Evolutionary conservation across 2,329 filamentous ascomycete species (phyloP).

Genomic region (Gnomoniopsis smithogilvyi): DNA sequence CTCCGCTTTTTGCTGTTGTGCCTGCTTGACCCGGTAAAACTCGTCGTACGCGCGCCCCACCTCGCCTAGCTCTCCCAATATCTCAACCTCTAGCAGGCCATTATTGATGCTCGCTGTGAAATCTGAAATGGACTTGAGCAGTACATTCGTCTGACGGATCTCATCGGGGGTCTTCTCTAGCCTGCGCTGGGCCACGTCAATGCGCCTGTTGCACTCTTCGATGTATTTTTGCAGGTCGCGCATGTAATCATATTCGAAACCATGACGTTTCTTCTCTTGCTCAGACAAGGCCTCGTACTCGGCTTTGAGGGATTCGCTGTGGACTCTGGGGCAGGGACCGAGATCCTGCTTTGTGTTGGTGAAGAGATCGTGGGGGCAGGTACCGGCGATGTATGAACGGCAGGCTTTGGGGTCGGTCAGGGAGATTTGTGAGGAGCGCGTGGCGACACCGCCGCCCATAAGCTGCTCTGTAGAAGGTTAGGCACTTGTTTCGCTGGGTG

Average conservation of each 20-base stretch:
- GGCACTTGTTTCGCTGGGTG: constrained; percentile 7
- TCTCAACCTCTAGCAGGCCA: constrained; percentile 80
- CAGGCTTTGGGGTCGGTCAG: constrained; percentile 93
- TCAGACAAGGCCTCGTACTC: constrained; percentile 78
- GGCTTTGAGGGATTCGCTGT: constrained; percentile 81
- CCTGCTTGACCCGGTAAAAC: constrained; percentile 78
- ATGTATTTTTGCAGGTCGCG: constrained; percentile 95
- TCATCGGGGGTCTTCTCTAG: constrained; percentile 98
- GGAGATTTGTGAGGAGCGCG: constrained; percentile 75
- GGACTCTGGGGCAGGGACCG: constrained; percentile 81
- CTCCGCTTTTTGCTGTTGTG: constrained; percentile 75
- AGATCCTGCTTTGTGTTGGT: constrained; percentile 99
- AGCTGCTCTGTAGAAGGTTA: constrained; percentile 68
- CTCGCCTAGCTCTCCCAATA: constrained; percentile 77
- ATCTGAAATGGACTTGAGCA: constrained; percentile 84
- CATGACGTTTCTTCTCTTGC: constrained; percentile 71
- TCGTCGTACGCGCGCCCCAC: constrained; percentile 83
- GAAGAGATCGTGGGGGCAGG: constrained; percentile 97
- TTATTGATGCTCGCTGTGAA: constrained; percentile 74
- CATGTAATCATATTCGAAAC: constrained; percentile 96
- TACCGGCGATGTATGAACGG: constrained; percentile 88
- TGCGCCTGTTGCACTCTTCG: constrained; percentile 91
- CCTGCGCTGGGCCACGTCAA: constrained; percentile 83
- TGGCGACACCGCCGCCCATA: constrained; percentile 72
- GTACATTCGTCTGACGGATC: constrained; percentile 87